A percentile compares a stretch with the other conserved stretches of the same genome.
These are phyloP conservation scores for Eucalyptus curtisii DNA, from an alignment of 345 rosid species.

Conservation along the genomic window DNA sequence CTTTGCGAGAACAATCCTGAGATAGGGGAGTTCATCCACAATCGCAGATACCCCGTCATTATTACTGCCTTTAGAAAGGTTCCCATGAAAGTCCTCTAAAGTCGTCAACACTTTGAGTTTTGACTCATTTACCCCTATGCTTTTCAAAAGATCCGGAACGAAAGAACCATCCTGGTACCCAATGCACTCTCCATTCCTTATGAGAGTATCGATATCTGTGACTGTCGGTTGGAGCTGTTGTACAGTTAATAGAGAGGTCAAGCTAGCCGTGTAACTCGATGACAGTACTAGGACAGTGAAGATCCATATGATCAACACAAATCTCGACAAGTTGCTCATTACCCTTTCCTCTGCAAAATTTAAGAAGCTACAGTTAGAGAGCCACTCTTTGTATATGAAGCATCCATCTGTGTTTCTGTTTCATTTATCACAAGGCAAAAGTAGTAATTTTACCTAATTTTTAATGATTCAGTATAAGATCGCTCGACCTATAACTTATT, in stretches of 20 bases:
- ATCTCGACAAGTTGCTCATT: neutral
- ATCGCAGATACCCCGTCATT: slow-evolving; percentile 18
- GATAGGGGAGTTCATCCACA: slow-evolving; percentile 15
- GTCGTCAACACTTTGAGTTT: neutral
- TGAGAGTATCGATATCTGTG: neutral
- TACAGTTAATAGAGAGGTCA: slow-evolving; percentile 5
- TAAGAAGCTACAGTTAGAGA: neutral
- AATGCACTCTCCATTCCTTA: neutral
- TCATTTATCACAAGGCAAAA: neutral
- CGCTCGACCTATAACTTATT: neutral
- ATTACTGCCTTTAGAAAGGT: slow-evolving; percentile 1
- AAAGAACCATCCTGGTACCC: slow-evolving; percentile 13
- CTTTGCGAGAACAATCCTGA: slow-evolving; percentile 1
- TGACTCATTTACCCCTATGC: neutral
- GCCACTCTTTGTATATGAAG: neutral
- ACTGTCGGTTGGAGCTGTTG: slow-evolving; percentile 5
- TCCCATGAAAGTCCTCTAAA: neutral
- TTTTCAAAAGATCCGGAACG: neutral
- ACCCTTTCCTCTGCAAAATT: slow-evolving; percentile 5
- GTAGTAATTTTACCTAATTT: neutral
- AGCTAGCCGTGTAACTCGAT: slow-evolving; percentile 10
- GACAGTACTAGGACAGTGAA: slow-evolving; percentile 1
- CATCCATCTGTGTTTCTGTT: neutral
- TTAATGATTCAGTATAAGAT: neutral
- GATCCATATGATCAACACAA: slow-evolving; percentile 8